Percentiles rank a stretch among this genome's conserved stretches.
These are phyloP conservation scores for Sonneratia caseolaris DNA, from an alignment of 345 rosid species.

Conservation along the genomic window DNA sequence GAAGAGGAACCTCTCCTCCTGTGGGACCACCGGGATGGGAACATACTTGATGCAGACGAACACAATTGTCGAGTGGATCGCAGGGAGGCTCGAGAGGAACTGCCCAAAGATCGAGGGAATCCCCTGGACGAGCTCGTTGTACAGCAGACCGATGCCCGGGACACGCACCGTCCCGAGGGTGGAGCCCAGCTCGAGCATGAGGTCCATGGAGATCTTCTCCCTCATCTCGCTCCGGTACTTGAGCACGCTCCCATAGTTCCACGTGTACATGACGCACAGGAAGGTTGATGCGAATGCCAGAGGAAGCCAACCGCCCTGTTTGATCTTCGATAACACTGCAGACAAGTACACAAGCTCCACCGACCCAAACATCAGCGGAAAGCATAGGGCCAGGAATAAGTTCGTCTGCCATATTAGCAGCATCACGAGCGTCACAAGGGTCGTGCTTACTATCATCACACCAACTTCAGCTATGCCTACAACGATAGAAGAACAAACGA, in stretches of 20 bases:
- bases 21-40: conserved; percentile 87
- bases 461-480: conserved; percentile 97
- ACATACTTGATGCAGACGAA: conserved; percentile 93
- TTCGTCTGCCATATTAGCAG: conserved; percentile 92
- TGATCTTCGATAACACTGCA: conserved; percentile 66
- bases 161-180: conserved; percentile 72
- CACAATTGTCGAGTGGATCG: conserved; percentile 79
- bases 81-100: conserved; percentile 77
- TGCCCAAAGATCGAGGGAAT: conserved; percentile 83
- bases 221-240: conserved; percentile 91
- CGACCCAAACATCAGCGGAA: conserved; percentile 70
- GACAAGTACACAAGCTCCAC: conserved; percentile 71
- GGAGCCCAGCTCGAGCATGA: conserved; percentile 79
- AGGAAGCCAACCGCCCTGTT: conserved; percentile 92
- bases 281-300: conserved; percentile 66
- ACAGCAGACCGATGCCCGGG: conserved; percentile 84
- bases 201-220: conserved; percentile 79
- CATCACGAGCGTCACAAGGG: conserved; percentile 84
- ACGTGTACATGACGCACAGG: conserved; percentile 73
- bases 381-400: conserved; percentile 62
- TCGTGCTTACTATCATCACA: conserved; percentile 85
- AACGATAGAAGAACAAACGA: neutral
- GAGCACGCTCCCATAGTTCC: conserved; percentile 93
- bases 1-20: conserved; percentile 80
- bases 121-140: conserved; percentile 91